Base-by-base conservation (phyloP, 257 asterid species). In the Solanum tarijense region DNA sequence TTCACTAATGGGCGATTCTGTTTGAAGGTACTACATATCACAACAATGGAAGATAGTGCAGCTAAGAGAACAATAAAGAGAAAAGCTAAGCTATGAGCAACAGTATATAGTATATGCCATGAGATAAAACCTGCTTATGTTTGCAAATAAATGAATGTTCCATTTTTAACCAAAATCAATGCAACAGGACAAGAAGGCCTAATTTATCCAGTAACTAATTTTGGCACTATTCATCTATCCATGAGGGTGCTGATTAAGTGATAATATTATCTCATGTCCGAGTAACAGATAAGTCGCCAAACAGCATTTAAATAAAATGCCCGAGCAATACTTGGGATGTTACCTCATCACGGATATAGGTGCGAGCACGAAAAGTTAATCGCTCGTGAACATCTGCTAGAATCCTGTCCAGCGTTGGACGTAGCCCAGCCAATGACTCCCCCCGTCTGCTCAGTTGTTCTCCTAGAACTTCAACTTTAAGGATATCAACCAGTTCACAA, bases 371-470 rank as follows among this genome's bases (percentile, higher is more conserved):
- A 73, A 97, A 97, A 79, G 98, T 97, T 85, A 95, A 89, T 43
- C 99, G 98, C 91, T 97, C 99, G 25, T 96, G 99, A 81, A 96
- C 96, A 94, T 97, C 99, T 38, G 98, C 99, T 90, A 97, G 92
- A 90, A 93, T 94, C 93, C 99, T 96, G 90, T 97, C 98, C 78
- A 97, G 83, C 55, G 98, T 97, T 39, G 98, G 99, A 21, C 96
- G 95, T 55, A 97, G 87, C 88, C 99, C 99, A 55, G 94, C 98
- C 86, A 97, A 94, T 6, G 98, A 92, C 87, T 97, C 98, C 87
- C 98, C 97, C 52, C 98, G 94, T 90, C 99, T 91, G 89, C 93
- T 94, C 52, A 96, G 92, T 89, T 96, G 98, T 90, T 97, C 98
- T 86, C 98, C 98, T 79, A 97, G 93, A 89, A 97, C 99, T 92